These are phyloP conservation scores for Blastocladiella britannica DNA, from an alignment of 192 early-diverging fungal genomes.

Conservation along the genomic window DNA sequence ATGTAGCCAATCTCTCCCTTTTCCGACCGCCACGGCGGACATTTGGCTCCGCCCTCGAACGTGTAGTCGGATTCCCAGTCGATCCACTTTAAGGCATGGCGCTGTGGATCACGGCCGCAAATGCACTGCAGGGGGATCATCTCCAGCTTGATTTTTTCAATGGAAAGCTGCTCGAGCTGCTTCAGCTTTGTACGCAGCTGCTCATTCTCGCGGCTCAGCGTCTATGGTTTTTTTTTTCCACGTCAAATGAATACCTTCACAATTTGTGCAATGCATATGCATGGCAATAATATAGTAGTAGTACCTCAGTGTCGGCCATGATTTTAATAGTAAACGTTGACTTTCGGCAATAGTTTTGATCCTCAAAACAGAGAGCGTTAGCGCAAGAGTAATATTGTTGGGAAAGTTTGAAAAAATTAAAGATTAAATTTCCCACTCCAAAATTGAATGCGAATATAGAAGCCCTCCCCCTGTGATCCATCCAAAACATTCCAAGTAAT, in stretches of 20 bases:
- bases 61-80: conserved; percentile 41
- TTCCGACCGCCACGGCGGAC: conserved; percentile 40
- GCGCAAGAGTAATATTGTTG: background rate
- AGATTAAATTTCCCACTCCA: background rate
- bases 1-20: conserved; percentile 35
- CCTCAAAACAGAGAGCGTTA: background rate
- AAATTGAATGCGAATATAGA: background rate
- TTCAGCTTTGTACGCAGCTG: background rate
- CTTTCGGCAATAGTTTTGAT: background rate
- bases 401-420: background rate
- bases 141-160: conserved; percentile 5
- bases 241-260: background rate
- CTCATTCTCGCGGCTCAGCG: background rate
- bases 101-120: conserved; percentile 4
- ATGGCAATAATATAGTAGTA: background rate
- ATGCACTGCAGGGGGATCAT: conserved; percentile 3
- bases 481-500: too few species aligned
- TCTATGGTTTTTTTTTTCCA: background rate
- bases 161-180: conserved; percentile 1
- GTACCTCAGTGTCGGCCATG: background rate
- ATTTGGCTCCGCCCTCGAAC: conserved; percentile 33
- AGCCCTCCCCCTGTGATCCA: background rate
- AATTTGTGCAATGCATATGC: background rate
- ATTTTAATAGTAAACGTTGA: background rate
- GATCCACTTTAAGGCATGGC: conserved; percentile 20